A percentile compares a stretch with the other conserved stretches of the same genome.
Conservation (phyloP, 2,329 filamentous ascomycete species). For the Alternaria brassicicola region DNA sequence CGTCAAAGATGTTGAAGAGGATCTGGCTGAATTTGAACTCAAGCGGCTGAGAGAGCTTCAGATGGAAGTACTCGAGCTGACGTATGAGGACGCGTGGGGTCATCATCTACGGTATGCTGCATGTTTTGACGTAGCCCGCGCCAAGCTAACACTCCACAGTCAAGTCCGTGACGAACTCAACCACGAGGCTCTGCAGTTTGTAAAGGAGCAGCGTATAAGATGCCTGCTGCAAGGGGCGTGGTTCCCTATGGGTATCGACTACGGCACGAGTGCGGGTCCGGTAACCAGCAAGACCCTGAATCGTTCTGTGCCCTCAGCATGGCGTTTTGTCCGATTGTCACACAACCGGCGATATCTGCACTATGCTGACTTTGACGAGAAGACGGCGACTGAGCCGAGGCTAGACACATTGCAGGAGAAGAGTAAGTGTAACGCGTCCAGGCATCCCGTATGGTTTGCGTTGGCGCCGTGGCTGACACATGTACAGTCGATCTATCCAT, state of each 20-base stretch:
- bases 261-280: conserved; percentile 55
- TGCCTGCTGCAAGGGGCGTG: conserved; percentile 88
- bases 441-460: conserved; percentile 17
- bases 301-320: conserved; percentile 60
- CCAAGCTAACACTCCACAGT: conserved; percentile 41
- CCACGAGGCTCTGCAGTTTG: conserved; percentile 90
- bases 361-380: conserved; percentile 80
- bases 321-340: conserved; percentile 86
- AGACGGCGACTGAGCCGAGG: conserved; percentile 68
- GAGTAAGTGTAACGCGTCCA: conserved; percentile 53
- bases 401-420: conserved; percentile 78
- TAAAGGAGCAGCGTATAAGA: conserved; percentile 93
- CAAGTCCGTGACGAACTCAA: conserved; percentile 92
- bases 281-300: conserved; percentile 52
- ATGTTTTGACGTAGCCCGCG: not conserved
- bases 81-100: conserved; percentile 95
- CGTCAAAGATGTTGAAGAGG: conserved; percentile 85
- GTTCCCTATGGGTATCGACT: conserved; percentile 69
- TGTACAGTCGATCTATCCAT: conserved; percentile 75
- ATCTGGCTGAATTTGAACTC: conserved; percentile 83
- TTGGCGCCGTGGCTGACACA: conserved; percentile 38
- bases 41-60: conserved; percentile 79
- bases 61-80: conserved; percentile 88
- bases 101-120: conserved; percentile 70
- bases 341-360: conserved; percentile 91